A percentile compares a stretch with the other conserved stretches of the same genome.
Conservation (phyloP, 371 early-diverging fungal genomes). For the Haplosporangium sp. region DNA sequence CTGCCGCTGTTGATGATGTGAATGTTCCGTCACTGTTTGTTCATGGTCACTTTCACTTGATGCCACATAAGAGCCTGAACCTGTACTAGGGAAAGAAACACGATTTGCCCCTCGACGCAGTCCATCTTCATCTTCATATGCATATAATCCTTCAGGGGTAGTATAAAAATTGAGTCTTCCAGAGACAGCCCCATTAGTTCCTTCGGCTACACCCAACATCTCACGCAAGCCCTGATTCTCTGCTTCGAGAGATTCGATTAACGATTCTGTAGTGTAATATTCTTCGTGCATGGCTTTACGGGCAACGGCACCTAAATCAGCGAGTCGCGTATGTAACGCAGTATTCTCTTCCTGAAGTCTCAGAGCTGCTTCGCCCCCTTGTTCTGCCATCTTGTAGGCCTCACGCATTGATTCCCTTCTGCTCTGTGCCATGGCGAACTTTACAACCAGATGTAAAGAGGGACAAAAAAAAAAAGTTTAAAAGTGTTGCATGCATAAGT, state of each 20-base stretch:
- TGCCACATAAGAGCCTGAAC: constrained; percentile 31
- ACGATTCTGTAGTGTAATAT: constrained; percentile 44
- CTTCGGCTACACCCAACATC: constrained; percentile 42
- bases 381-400: constrained; percentile 49
- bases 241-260: constrained; percentile 42
- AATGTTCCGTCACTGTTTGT: background rate
- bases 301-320: constrained; percentile 34
- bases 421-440: constrained; percentile 53
- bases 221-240: constrained; percentile 46
- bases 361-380: constrained; percentile 37
- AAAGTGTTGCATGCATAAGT: too few relatives aligned
- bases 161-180: constrained; percentile 12
- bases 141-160: constrained; percentile 3
- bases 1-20: constrained; percentile 1
- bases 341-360: constrained; percentile 42
- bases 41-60: constrained; percentile 47
- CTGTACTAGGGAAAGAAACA: constrained; percentile 53
- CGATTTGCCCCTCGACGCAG: constrained; percentile 15
- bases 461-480: too few relatives aligned
- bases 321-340: constrained; percentile 22
- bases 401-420: constrained; percentile 53
- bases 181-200: constrained; percentile 7
- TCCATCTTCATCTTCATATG: constrained; percentile 15
- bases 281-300: constrained; percentile 48
- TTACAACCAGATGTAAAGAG: background rate